Evolutionary conservation across 139 green algal genomes (phyloP).

Genomic region (Picochlorum sp.): DNA sequence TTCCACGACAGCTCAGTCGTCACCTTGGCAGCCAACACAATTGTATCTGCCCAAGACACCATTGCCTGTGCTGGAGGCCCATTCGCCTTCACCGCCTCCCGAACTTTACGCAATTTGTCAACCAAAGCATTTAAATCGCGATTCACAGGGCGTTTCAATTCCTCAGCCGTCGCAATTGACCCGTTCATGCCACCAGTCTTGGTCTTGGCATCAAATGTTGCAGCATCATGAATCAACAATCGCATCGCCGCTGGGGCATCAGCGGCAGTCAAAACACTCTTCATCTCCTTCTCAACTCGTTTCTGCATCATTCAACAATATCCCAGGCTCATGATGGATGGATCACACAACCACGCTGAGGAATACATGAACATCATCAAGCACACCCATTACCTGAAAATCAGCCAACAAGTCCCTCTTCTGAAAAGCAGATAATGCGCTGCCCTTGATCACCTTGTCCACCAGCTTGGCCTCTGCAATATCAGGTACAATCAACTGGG

Average conservation of each 20-base stretch:
- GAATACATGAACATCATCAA: not conserved
- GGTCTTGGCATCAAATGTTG: slow-evolving; percentile 53
- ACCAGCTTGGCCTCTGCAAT: not conserved
- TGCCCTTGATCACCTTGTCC: slow-evolving; percentile 4
- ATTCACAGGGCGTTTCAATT: slow-evolving; percentile 63
- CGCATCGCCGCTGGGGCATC: slow-evolving; percentile 43
- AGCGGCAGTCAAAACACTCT: slow-evolving; percentile 36
- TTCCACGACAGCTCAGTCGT: not conserved
- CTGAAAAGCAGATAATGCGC: slow-evolving; percentile 14
- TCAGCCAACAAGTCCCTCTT: slow-evolving; percentile 11
- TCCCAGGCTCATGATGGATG: not conserved
- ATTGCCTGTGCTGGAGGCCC: slow-evolving; percentile 24
- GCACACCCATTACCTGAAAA: not conserved
- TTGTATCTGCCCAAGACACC: slow-evolving; percentile 63
- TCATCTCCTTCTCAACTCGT: slow-evolving; percentile 25
- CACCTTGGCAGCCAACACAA: slow-evolving; percentile 39
- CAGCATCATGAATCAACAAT: slow-evolving; percentile 64
- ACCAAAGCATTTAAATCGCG: slow-evolving; percentile 44
- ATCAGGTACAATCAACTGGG: not conserved
- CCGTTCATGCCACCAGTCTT: slow-evolving; percentile 68
- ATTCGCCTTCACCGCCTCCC: slow-evolving; percentile 52
- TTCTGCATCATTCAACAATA: not conserved
- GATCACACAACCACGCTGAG: not conserved
- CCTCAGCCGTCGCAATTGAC: slow-evolving; percentile 61
- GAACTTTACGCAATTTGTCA: slow-evolving; percentile 43